Percentiles rank a stretch among this genome's conserved stretches.
Evolutionary conservation across 768 basidiomycete species (phyloP).

Genomic region (Trametes villosa): DNA sequence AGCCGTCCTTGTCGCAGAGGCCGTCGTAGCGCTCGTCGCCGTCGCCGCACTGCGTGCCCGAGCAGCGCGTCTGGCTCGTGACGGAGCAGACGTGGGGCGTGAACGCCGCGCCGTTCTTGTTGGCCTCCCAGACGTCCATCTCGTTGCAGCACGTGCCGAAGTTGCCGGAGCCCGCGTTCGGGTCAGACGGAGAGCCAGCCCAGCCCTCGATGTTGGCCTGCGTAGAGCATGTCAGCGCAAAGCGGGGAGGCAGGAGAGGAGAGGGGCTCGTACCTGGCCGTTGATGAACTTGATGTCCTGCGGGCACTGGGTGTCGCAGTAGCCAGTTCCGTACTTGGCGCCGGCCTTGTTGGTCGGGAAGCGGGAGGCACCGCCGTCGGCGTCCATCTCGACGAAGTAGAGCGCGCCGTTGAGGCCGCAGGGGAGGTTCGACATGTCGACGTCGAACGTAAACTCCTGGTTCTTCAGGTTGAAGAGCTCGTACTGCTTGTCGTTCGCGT

Average conservation of each 20-base stretch:
- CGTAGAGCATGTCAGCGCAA: slow-evolving; percentile 26
- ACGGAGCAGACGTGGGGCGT: slow-evolving; percentile 39
- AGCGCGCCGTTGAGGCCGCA: slow-evolving; percentile 67
- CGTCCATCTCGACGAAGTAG: slow-evolving; percentile 65
- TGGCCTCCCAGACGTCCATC: slow-evolving; percentile 44
- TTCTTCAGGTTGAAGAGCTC: slow-evolving; percentile 55
- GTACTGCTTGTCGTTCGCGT: slow-evolving; percentile 44
- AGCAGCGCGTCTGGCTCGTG: slow-evolving; percentile 52
- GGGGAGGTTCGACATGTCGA: slow-evolving; percentile 59
- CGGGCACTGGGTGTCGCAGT: slow-evolving; percentile 67
- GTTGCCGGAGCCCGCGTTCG: slow-evolving; percentile 36
- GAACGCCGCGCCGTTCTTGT: slow-evolving; percentile 35
- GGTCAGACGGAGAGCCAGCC: slow-evolving; percentile 25
- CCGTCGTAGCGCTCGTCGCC: slow-evolving; percentile 44
- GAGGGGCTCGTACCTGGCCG: slow-evolving; percentile 46
- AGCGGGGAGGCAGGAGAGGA: neutral
- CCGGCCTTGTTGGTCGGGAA: slow-evolving; percentile 61
- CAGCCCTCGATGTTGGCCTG: slow-evolving; percentile 37
- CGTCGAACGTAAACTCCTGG: slow-evolving; percentile 63
- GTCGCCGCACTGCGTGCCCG: slow-evolving; percentile 42
- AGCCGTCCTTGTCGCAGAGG: slow-evolving; percentile 59
- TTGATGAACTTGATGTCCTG: slow-evolving; percentile 64
- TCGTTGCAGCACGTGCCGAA: slow-evolving; percentile 40
- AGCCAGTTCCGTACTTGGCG: slow-evolving; percentile 66
- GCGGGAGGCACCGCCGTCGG: slow-evolving; percentile 54